Evolutionary conservation across 1,284 basidiomycete species (phyloP).

Genomic region (Porodaedalea pini): DNA sequence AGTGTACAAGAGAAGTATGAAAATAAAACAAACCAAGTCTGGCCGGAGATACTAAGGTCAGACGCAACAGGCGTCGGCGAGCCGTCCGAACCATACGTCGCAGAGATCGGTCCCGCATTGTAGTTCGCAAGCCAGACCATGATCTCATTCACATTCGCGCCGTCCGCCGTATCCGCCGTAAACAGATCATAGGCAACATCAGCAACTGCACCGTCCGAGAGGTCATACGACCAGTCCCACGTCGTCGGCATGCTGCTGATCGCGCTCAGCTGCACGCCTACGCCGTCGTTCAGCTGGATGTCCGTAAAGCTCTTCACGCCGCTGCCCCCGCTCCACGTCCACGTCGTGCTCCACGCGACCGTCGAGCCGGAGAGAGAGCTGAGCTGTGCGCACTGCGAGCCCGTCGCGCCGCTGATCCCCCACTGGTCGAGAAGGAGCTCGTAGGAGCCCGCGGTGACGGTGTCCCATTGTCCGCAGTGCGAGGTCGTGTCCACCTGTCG

Average conservation of each 20-base stretch:
- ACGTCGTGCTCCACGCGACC: constrained; percentile 51
- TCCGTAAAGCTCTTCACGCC: constrained; percentile 63
- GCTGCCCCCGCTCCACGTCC: constrained; percentile 50
- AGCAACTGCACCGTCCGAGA: constrained; percentile 37
- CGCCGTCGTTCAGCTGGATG: constrained; percentile 47
- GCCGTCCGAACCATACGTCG: constrained; percentile 43
- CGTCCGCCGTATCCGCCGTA: constrained; percentile 49
- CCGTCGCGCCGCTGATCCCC: constrained; percentile 44
- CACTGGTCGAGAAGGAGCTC: constrained; percentile 50
- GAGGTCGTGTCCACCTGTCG: constrained; percentile 30
- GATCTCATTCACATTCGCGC: constrained; percentile 53
- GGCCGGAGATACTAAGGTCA: constrained; percentile 44
- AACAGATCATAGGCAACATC: constrained; percentile 64
- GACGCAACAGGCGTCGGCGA: constrained; percentile 45
- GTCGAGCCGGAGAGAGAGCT: constrained; percentile 42
- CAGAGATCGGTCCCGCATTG: constrained; percentile 57
- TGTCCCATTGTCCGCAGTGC: constrained; percentile 51
- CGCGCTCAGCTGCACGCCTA: constrained; percentile 50
- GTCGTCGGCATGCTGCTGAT: constrained; percentile 51
- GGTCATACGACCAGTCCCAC: constrained; percentile 42
- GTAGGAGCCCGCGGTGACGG: constrained; percentile 43
- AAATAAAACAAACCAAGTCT: constrained; percentile 41
- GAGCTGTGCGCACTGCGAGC: constrained; percentile 54
- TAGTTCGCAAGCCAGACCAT: constrained; percentile 67
- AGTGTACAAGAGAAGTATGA: background rate